Evolutionary conservation across 768 basidiomycete genomes (phyloP).

Genomic region (Suillus lakei): DNA sequence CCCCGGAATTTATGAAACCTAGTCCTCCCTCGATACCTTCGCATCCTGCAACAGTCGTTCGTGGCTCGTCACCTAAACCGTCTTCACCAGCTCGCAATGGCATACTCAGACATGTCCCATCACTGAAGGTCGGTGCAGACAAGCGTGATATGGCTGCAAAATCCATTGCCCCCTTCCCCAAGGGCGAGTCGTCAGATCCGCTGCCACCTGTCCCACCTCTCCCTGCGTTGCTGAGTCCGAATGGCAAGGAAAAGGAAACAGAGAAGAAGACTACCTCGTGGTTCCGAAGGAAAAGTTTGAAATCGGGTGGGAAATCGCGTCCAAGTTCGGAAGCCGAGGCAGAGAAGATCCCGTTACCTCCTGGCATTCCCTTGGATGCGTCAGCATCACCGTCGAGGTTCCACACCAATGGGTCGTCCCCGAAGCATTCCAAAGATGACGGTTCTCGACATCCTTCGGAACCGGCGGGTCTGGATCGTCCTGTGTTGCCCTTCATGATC

Average conservation of each 20-base stretch:
- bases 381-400: constrained; percentile 24
- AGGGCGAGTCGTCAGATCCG: constrained; percentile 20
- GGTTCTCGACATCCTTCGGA: constrained; percentile 25
- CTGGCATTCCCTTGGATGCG: constrained; percentile 13
- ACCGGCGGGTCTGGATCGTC: constrained; percentile 16
- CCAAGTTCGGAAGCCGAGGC: constrained; percentile 24
- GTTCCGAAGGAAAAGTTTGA: constrained; percentile 35
- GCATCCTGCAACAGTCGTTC: constrained; percentile 15
- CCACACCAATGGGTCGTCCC: constrained; percentile 27
- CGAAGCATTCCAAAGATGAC: constrained; percentile 28
- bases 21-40: constrained; percentile 15
- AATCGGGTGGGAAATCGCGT: constrained; percentile 22
- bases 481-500: constrained; percentile 14
- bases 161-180: constrained; percentile 24
- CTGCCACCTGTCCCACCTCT: constrained; percentile 36
- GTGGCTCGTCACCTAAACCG: constrained; percentile 22
- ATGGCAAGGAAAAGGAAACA: constrained; percentile 41
- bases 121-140: constrained; percentile 21
- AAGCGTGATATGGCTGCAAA: constrained; percentile 23
- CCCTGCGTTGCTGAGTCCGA: constrained; percentile 28
- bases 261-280: constrained; percentile 43
- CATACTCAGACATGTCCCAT: constrained; percentile 28
- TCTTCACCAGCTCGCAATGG: constrained; percentile 25
- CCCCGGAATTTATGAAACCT: constrained; percentile 23
- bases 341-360: constrained; percentile 20